Evolutionary conservation across 352 stramenopile genomes (phyloP), one percentile per base, ranked within the genome.

Genomic region (Globisporangium uncinulatum): DNA sequence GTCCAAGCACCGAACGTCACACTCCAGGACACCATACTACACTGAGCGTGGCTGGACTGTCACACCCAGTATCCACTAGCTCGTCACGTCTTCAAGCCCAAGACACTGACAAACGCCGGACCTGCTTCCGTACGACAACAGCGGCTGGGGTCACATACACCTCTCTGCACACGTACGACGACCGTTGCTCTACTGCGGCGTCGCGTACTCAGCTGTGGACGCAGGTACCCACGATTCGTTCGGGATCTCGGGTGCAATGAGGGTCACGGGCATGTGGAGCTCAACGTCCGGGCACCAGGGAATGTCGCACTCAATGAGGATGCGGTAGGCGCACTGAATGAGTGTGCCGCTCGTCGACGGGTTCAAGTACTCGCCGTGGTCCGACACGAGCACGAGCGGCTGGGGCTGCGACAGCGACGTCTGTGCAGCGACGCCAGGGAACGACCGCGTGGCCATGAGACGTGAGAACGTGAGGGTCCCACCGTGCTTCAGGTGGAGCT

Each of bases 231-330:
- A 80, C 1, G 55, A 58, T 37, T 56, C 31, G 51, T 59, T 62
- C 1, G 69, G 59, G n/a, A 75, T 31, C 21, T 69, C 62, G 1
- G 66, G 62, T 6, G 74, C 72, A 29, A 85, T 74, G 52, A 90
- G 74, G 41, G 61, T 80, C 32, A 90, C 57, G 9, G 77, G 80
- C 56, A 90, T 58, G 43, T 76, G 70, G 42, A 88, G 56, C 47
- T 72, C 34, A 11, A 88, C 75, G 20, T 88, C 71, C 1, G 75
- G 80, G 58, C 75, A 86, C 73, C 68, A 86, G 0, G 77, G 71
- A 41, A 90, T 83, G 57, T 86, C 75, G 57, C 73, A 87, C 68
- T 86, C 76, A 37, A 87, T 66, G 31, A 84, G 73, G 20, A 90
- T 74, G 14, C 63, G 76, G 49, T 90, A 90, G 3, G 69, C 46